Evolutionary conservation across 164 flowering plant genomes (phyloP).

Genomic region (Dillenia suffruticosa): DNA sequence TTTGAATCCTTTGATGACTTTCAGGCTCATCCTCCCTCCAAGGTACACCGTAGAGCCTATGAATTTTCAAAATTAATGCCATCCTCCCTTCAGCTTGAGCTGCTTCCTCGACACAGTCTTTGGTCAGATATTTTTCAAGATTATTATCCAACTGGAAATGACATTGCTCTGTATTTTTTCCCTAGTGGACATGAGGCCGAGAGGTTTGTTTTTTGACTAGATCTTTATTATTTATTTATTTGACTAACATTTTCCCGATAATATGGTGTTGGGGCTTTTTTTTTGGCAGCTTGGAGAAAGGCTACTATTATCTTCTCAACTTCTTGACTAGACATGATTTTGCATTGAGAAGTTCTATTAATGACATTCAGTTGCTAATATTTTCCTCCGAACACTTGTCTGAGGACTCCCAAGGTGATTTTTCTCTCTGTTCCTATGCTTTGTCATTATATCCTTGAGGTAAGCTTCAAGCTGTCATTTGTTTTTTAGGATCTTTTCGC

Average conservation of each 20-base stretch:
- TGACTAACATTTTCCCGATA: neutral
- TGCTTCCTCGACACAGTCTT: conserved; percentile 13
- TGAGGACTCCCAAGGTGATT: conserved; percentile 22
- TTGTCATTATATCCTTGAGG: neutral
- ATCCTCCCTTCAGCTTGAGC: conserved; percentile 11
- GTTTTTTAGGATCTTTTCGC: neutral
- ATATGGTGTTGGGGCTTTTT: neutral
- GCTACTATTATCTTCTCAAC: conserved; percentile 15
- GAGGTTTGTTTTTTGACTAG: conserved; percentile 16
- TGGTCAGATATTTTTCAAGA: conserved; percentile 17
- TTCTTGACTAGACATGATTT: conserved; percentile 17
- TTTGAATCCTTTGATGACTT: conserved; percentile 10
- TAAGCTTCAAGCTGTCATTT: neutral
- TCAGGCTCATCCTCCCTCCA: conserved; percentile 21
- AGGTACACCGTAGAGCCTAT: conserved; percentile 18
- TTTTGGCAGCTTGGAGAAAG: conserved; percentile 7
- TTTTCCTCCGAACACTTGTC: conserved; percentile 27
- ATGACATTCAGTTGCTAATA: conserved; percentile 22
- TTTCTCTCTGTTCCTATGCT: conserved; percentile 1
- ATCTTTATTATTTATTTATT: neutral
- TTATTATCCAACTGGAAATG: conserved; percentile 15
- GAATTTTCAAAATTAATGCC: conserved; percentile 19
- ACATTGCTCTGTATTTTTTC: conserved; percentile 27
- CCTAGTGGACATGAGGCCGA: conserved; percentile 4
- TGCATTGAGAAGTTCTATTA: conserved; percentile 15